Evolutionary conservation across 805 yeast genomes (phyloP).

Genomic region (Cyberlindnera mycetangii): DNA sequence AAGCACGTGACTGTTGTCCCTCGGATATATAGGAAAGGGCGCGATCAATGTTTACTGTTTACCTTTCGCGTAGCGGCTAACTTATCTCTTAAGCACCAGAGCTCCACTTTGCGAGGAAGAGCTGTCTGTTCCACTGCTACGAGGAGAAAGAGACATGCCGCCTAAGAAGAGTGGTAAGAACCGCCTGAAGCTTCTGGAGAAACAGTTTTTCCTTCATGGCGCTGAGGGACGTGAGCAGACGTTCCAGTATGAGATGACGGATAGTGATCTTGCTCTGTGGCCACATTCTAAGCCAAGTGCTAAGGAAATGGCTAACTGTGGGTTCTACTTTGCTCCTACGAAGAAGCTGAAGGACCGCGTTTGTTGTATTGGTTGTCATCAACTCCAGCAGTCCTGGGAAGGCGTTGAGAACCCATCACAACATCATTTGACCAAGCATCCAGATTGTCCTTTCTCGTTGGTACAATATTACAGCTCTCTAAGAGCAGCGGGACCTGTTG

Average conservation of each 20-base stretch:
- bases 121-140: background rate
- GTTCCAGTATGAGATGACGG: slow-evolving; percentile 19
- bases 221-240: slow-evolving; percentile 14
- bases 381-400: slow-evolving; percentile 59
- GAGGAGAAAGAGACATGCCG: slow-evolving; percentile 1
- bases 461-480: slow-evolving; percentile 26
- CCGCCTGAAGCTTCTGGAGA: slow-evolving; percentile 8
- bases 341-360: slow-evolving; percentile 47
- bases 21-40: too few relatives aligned
- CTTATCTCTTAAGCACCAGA: background rate
- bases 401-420: slow-evolving; percentile 43
- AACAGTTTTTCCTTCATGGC: slow-evolving; percentile 12
- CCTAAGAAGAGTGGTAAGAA: slow-evolving; percentile 8
- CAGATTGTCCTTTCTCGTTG: slow-evolving; percentile 33
- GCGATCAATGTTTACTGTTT: background rate
- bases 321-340: slow-evolving; percentile 63
- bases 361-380: slow-evolving; percentile 54
- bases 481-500: slow-evolving; percentile 19
- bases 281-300: slow-evolving; percentile 28
- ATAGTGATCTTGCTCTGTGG: slow-evolving; percentile 21
- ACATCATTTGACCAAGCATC: slow-evolving; percentile 40
- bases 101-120: background rate
- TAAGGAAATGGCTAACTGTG: slow-evolving; percentile 49
- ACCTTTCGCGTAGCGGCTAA: slow-evolving; percentile 1
- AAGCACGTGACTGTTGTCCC: background rate